Conservation (phyloP, 2,329 filamentous ascomycete genomes). For the Stagonosporopsis cucurbitacearum region DNA sequence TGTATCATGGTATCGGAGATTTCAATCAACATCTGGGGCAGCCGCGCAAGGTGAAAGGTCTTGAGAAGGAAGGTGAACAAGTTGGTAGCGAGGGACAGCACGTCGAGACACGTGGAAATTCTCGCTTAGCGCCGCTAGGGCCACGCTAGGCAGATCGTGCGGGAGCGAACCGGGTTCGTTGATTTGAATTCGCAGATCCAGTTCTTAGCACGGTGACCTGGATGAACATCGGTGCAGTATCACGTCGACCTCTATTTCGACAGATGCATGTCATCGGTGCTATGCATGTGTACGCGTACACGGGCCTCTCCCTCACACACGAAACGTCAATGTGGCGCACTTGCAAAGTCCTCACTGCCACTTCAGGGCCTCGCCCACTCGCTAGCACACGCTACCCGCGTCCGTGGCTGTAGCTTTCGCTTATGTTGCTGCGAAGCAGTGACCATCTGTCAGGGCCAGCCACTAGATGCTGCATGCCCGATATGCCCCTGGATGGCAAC, state of each 20-base stretch:
- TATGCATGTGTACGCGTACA: not conserved
- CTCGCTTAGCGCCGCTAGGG: slow-evolving; percentile 2
- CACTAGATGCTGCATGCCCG: not conserved
- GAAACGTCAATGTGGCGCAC: not conserved
- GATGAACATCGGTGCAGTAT: slow-evolving; percentile 2
- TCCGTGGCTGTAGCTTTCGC: slow-evolving; percentile 1
- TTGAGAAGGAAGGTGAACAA: slow-evolving; percentile 6
- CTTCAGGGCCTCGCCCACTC: not conserved
- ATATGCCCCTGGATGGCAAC: slow-evolving; percentile 1
- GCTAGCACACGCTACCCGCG: not conserved
- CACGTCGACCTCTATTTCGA: slow-evolving; percentile 1
- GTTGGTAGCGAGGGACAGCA: slow-evolving; percentile 4
- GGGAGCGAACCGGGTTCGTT: slow-evolving; percentile 9
- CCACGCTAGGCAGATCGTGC: slow-evolving; percentile 13
- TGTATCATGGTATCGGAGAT: not conserved
- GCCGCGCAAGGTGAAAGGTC: not conserved
- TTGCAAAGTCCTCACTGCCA: not conserved
- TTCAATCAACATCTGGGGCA: slow-evolving; percentile 4
- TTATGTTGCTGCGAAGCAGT: not conserved
- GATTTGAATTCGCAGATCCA: slow-evolving; percentile 15
- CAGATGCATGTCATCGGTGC: slow-evolving; percentile 12
- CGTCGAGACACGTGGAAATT: slow-evolving; percentile 3
- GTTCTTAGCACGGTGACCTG: slow-evolving; percentile 5
- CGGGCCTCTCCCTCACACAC: not conserved
- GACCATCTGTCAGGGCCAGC: slow-evolving; percentile 2